These are phyloP conservation scores for Gossypium longicalyx DNA, from an alignment of 345 rosid species.

Conservation along the genomic window DNA sequence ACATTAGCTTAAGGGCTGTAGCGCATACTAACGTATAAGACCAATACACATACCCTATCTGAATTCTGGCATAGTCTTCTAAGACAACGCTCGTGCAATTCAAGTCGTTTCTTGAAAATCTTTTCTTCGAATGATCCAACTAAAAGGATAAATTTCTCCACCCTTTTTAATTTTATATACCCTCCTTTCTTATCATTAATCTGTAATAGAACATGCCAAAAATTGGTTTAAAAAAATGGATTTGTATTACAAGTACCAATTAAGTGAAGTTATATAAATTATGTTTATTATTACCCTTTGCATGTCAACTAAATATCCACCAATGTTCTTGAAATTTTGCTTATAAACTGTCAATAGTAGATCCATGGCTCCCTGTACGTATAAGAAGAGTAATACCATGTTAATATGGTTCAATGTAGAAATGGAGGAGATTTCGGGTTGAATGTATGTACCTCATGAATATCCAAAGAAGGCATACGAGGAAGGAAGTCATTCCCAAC, in stretches of 20 bases:
- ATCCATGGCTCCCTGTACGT: conserved; percentile 22
- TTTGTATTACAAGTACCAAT: too few species aligned
- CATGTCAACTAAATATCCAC: conserved; percentile 30
- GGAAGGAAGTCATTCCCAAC: conserved; percentile 36
- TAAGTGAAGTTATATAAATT: too few species aligned
- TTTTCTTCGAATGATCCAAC: conserved; percentile 28
- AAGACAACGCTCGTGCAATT: conserved; percentile 1
- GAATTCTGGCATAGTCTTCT: not conserved
- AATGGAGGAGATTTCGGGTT: too few species aligned
- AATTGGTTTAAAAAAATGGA: too few species aligned
- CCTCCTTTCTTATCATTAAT: conserved; percentile 1
- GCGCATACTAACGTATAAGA: too few species aligned
- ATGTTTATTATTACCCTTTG: conserved; percentile 17
- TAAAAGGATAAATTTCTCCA: conserved; percentile 25
- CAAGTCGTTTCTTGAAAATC: conserved; percentile 29
- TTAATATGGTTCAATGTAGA: not conserved
- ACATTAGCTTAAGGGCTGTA: not conserved
- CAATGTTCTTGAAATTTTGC: conserved; percentile 20
- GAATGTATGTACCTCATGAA: conserved; percentile 20
- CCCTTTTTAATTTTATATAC: conserved; percentile 20
- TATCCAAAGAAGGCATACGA: conserved; percentile 26
- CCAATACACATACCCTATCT: conserved; percentile 3
- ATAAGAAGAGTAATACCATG: not conserved
- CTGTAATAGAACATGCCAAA: conserved; percentile 7
- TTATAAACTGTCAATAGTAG: conserved; percentile 28